A percentile compares a stretch with the other conserved stretches of the same genome.
Conservation (phyloP, 2,329 filamentous ascomycete genomes). For the Ophiostoma sp. region DNA sequence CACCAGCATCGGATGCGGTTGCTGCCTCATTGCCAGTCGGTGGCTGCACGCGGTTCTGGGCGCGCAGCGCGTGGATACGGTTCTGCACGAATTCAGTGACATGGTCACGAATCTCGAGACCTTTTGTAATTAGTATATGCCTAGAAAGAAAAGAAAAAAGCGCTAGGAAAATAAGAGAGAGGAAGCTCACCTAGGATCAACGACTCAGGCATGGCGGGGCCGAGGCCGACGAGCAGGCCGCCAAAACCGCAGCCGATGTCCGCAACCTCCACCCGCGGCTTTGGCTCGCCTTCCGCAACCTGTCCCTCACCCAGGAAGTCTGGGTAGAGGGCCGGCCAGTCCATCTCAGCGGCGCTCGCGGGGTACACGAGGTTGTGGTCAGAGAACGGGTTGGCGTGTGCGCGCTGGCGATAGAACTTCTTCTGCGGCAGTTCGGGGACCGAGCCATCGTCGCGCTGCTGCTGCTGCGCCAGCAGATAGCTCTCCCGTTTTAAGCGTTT, state of each 20-base stretch:
- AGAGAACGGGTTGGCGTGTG: conserved; percentile 96
- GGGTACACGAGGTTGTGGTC: conserved; percentile 87
- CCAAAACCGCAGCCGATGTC: conserved; percentile 98
- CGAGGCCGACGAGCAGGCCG: conserved; percentile 78
- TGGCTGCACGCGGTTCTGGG: conserved; percentile 44
- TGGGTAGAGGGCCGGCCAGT: conserved; percentile 83
- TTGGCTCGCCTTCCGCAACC: neutral
- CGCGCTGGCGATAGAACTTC: conserved; percentile 92
- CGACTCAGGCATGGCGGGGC: conserved; percentile 72
- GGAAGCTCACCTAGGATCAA: conserved; percentile 64
- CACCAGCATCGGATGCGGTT: conserved; percentile 27
- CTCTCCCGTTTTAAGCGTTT: conserved; percentile 62
- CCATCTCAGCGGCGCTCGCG: conserved; percentile 72
- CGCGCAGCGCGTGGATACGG: conserved; percentile 73
- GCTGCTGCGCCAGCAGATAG: conserved; percentile 49
- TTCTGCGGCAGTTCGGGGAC: conserved; percentile 72
- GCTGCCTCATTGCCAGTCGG: neutral
- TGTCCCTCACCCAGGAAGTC: conserved; percentile 48
- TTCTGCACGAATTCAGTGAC: conserved; percentile 89
- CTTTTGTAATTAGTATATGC: conserved; percentile 37
- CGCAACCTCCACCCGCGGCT: conserved; percentile 67
- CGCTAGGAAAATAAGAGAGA: neutral
- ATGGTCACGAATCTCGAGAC: conserved; percentile 86
- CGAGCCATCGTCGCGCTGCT: conserved; percentile 42
- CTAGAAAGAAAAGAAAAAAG: neutral